These are phyloP conservation scores for Penicillium macrosclerotiorum DNA, from an alignment of 495 filamentous ascomycete genomes.

Conservation along the genomic window DNA sequence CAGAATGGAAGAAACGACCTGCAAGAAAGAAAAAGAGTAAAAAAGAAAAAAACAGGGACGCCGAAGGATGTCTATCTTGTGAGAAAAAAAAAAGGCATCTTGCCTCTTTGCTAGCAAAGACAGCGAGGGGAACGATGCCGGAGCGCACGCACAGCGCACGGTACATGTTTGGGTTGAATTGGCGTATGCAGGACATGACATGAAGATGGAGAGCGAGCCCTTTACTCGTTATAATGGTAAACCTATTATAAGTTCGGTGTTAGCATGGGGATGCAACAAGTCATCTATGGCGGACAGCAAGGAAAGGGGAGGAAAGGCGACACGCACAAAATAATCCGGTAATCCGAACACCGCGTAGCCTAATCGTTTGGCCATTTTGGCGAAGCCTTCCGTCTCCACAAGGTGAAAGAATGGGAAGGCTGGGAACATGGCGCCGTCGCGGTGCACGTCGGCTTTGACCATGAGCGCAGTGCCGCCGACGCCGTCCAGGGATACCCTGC, in stretches of 20 bases:
- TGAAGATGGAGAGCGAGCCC: not conserved
- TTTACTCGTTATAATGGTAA: conserved; percentile 87
- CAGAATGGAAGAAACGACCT: not conserved
- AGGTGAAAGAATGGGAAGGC: conserved; percentile 94
- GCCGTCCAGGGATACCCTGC: conserved; percentile 76
- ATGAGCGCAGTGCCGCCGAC: conserved; percentile 92
- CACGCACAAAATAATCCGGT: conserved; percentile 91
- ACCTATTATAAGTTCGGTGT: conserved; percentile 54
- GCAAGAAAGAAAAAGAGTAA: not conserved
- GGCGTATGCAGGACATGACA: too few species aligned
- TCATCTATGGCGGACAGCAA: not conserved
- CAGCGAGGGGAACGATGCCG: not conserved
- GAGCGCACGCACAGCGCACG: conserved; percentile 15
- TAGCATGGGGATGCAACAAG: not conserved
- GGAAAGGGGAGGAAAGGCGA: not conserved
- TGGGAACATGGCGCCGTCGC: conserved; percentile 98
- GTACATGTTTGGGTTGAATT: conserved; percentile 6
- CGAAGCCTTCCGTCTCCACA: conserved; percentile 97
- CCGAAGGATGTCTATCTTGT: conserved; percentile 1
- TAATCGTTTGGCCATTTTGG: conserved; percentile 89
- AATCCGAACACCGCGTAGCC: conserved; percentile 82
- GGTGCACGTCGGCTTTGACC: conserved; percentile 96
- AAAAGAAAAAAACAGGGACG: not conserved
- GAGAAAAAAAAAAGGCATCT: not conserved
- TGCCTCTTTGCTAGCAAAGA: not conserved